These are phyloP conservation scores for Puya raimondii DNA, from an alignment of 176 grass and related monocot genomes.

Conservation along the genomic window DNA sequence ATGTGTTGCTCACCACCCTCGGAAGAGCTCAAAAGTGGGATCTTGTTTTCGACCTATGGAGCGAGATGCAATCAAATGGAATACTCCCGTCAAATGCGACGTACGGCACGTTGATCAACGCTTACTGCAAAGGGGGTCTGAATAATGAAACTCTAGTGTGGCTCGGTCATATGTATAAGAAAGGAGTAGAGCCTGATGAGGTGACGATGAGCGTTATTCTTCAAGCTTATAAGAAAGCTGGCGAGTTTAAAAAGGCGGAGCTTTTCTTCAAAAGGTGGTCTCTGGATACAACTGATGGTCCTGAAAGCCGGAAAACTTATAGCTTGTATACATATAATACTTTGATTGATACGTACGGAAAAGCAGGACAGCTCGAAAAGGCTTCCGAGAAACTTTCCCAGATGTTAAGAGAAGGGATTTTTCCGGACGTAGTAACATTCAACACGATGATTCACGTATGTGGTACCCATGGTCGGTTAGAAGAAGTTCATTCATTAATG, in stretches of 20 bases:
- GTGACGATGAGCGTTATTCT: constrained; percentile 61
- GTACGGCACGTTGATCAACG: constrained; percentile 64
- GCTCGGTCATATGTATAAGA: constrained; percentile 75
- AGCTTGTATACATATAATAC: constrained; percentile 75
- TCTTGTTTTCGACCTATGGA: constrained; percentile 48
- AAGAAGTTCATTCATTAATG: constrained; percentile 50
- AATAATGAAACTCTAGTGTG: constrained; percentile 36
- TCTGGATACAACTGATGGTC: constrained; percentile 10
- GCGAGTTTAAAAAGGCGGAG: constrained; percentile 50
- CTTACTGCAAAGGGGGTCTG: constrained; percentile 46
- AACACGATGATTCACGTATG: constrained; percentile 71
- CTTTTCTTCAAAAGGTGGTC: constrained; percentile 57
- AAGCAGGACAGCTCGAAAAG: constrained; percentile 60
- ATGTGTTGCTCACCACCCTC: constrained; percentile 46
- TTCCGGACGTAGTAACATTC: constrained; percentile 65
- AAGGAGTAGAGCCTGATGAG: constrained; percentile 61
- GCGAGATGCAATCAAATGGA: constrained; percentile 47
- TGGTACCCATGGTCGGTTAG: constrained; percentile 36
- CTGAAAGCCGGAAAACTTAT: constrained; percentile 22
- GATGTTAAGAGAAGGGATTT: constrained; percentile 63
- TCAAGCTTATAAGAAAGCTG: constrained; percentile 59
- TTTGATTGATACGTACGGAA: constrained; percentile 79
- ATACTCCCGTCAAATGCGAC: constrained; percentile 47
- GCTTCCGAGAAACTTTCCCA: constrained; percentile 53
- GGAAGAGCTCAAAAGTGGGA: constrained; percentile 51